Evolutionary conservation across 108 stramenopile species (phyloP).

Genomic region (Mediolabrus comicus): DNA sequence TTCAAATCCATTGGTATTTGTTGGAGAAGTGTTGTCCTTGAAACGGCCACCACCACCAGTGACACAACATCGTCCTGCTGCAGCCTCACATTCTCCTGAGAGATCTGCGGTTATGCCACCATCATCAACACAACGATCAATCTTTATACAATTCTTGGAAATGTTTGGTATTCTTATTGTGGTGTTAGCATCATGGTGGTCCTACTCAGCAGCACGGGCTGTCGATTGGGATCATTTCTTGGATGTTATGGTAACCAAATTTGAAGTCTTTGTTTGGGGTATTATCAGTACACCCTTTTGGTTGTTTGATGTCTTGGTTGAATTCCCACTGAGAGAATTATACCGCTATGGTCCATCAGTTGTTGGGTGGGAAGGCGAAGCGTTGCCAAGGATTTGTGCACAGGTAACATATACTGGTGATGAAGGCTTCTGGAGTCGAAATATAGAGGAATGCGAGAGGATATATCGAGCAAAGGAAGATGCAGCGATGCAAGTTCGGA

Average conservation of each 20-base stretch:
- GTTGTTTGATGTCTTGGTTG: slow-evolving; percentile 24
- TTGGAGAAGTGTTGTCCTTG: slow-evolving; percentile 23
- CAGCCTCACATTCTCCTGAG: background rate
- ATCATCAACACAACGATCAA: slow-evolving; percentile 12
- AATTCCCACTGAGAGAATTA: slow-evolving; percentile 53
- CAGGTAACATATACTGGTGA: slow-evolving; percentile 60
- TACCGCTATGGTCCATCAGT: slow-evolving; percentile 60
- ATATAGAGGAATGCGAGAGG: slow-evolving; percentile 55
- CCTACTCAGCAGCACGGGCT: background rate
- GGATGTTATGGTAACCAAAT: background rate
- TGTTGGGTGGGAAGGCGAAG: slow-evolving; percentile 63
- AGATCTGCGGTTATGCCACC: background rate
- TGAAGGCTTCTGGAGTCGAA: slow-evolving; percentile 56
- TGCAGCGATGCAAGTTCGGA: slow-evolving; percentile 46
- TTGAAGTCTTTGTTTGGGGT: slow-evolving; percentile 1
- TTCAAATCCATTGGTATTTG: slow-evolving; percentile 21
- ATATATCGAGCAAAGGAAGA: slow-evolving; percentile 58
- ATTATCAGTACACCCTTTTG: slow-evolving; percentile 15
- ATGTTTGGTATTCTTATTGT: slow-evolving; percentile 16
- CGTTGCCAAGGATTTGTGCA: slow-evolving; percentile 50
- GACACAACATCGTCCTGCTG: background rate
- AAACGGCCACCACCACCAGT: slow-evolving; percentile 11
- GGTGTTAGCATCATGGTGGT: slow-evolving; percentile 3
- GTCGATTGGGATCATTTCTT: slow-evolving; percentile 16
- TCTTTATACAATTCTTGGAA: slow-evolving; percentile 23